These are phyloP conservation scores for Aspergillus tanneri DNA, from an alignment of 2,329 filamentous ascomycete species.

Conservation along the genomic window DNA sequence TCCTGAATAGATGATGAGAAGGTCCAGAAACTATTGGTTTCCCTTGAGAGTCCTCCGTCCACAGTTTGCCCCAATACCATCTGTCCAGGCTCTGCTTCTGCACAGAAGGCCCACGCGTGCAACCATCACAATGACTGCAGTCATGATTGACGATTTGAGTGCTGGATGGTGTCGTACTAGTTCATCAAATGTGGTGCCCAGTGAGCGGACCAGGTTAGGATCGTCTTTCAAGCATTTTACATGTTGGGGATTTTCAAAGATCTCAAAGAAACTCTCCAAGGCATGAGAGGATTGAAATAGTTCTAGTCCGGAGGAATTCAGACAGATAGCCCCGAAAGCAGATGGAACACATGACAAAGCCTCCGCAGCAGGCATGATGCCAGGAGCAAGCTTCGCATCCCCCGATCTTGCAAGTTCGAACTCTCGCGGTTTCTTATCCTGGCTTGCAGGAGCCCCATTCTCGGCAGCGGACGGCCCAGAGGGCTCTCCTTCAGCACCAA, in stretches of 20 bases:
- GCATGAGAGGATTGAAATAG: conserved; percentile 81
- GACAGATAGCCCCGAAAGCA: conserved; percentile 87
- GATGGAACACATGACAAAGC: conserved; percentile 83
- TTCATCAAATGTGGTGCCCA: conserved; percentile 89
- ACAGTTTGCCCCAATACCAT: conserved; percentile 79
- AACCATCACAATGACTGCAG: conserved; percentile 86
- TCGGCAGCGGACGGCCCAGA: conserved; percentile 36
- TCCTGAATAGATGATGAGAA: conserved; percentile 38
- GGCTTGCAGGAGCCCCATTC: conserved; percentile 20
- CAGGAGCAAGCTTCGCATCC: conserved; percentile 54
- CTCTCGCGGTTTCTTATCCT: conserved; percentile 26
- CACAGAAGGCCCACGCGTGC: conserved; percentile 75
- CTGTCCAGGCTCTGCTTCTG: conserved; percentile 64
- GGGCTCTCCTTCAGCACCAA: conserved; percentile 37
- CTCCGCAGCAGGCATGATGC: conserved; percentile 83
- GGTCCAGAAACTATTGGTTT: conserved; percentile 61
- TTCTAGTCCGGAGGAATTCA: conserved; percentile 84
- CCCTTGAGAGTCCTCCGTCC: conserved; percentile 60
- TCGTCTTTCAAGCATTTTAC: conserved; percentile 80
- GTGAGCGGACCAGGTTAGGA: conserved; percentile 65
- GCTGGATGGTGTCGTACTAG: conserved; percentile 88
- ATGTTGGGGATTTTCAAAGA: conserved; percentile 92
- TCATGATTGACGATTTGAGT: conserved; percentile 75
- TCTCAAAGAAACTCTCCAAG: conserved; percentile 84
- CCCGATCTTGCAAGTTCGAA: conserved; percentile 33